Evolutionary conservation across 257 asterid species (phyloP), one percentile per base, ranked within the genome.

Genomic region (Anisodus tanguticus): DNA sequence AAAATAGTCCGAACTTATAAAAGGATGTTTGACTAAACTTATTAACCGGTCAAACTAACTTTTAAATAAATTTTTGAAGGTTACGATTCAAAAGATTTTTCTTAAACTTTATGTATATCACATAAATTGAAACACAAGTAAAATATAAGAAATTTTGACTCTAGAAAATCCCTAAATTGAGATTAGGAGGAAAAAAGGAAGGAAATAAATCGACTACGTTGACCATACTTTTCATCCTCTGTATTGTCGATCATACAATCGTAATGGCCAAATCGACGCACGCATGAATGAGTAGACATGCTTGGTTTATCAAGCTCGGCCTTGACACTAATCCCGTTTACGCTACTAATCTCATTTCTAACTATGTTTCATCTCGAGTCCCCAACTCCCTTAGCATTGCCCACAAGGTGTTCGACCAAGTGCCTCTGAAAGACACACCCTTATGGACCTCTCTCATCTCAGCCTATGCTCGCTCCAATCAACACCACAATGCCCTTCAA

Each of bases 381-480:
- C 41, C 54, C 35, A 54, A 67, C 66, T 76, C 83, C 47, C 67
- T 88, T 62, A 83, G 70, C 57, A 85, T 83, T 41, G 92, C 89
- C 54, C 86, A 88, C 68, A 83, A 55, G 39, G 51, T 89, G 85
- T 89, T 88, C 88, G 87, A 88, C 71, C 86, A 86, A 86, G 90
- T 89, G 68, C 90, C 90, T 19, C 71, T n/a, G 51, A 62, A 78
- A 86, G 92, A 89, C 82, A 88, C 88, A 26, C 64, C 89, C 19
- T 78, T 89, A 81, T 89, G 92, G 92, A 86, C 87, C 53, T 78
- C 89, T 16, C 88, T 89, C 86, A 88, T 89, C 84, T 86, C 92
- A 53, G 86, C 87, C 10, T 89, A 85, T 12, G 67, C 87, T 80
- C 89, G 90, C 26, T 88, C 87, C 69, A 64, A 68, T 68, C 82